Base-by-base conservation (phyloP, 176 grass and related monocot genomes). In the Canna indica region DNA sequence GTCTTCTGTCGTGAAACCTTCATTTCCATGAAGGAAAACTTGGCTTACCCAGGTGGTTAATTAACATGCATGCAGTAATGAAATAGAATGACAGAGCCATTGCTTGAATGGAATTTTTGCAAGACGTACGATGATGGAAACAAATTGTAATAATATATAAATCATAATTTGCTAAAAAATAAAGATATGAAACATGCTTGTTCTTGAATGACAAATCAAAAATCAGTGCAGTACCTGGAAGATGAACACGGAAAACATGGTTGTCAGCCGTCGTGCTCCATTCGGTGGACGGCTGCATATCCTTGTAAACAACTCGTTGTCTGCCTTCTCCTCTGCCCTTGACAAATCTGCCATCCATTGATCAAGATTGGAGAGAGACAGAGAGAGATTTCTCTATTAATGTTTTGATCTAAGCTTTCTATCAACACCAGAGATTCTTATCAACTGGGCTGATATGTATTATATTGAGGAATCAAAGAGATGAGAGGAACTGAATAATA, bases 1-100 rank as follows among this genome's bases (percentile, higher is more conserved):
- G 52, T 90, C 84, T 20, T 88, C 82, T 57, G 81, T 83, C 47
- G 36, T 87, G 74, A 90, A 81, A 17, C 85, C 88, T 96, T 74
- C 25, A 53, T 63, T 78, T 46, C 42, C 22, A 58, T 27, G 63
- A 2, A 69, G 22, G 36, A 25, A 66, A 18, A 5, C 2, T 54
- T 5, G 13, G 32, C 14, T 50, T 1, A 48, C 18, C 46, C 13
- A 17, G 13, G 46, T 48, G 46, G 46, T 48, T 11, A 48, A 15
- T 17, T 48, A 48, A 4, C 46, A 18, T 48, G 46, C 46, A 48
- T 48, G 46, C 15, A 48, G 13, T 3, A 15, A 48, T 18, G 18
- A 48, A 14, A 47, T 2, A 1, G 44, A 47, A 14, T 14, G 15
- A 1, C 8, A 47, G 44, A 14, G 15, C 3, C 44, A 47, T 14